Base-by-base conservation (phyloP, 208 protist species). In the Trypanosoma avium region DNA sequence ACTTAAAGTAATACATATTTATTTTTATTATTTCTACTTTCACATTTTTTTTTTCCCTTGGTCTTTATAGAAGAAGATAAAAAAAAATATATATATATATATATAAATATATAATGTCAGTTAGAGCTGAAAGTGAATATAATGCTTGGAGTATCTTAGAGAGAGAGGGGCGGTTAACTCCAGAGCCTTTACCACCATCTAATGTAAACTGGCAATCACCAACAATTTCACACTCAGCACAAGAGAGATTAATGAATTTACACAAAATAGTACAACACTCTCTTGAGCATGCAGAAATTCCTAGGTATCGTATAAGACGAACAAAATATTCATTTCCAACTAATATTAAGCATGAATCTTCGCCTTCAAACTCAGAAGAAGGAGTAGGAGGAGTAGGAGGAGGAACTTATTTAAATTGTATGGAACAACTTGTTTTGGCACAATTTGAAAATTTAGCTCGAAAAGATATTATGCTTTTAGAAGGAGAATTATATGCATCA, bases 361-460 rank as follows among this genome's bases (percentile, higher is more conserved):
- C 33, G 7, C n/a, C n/a, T n/a, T n/a, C n/a, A n/a, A n/a, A n/a
- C n/a, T n/a, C n/a, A n/a, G n/a, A n/a, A n/a, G n/a, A n/a, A n/a
- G n/a, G n/a, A n/a, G n/a, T n/a, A n/a, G n/a, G n/a, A n/a, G n/a
- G n/a, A 2, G 21, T 17, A 17, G 45, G 35, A 27, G 59, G 27
- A 35, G 33, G 4, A 3, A 50, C 36, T 3, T 58, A 67, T 29
- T 6, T 67, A 38, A 47, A 47, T n/a, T 67, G 48, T 29, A 47
- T 59, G 50, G 36, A 57, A 30, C 61, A 67, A 21, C 49, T 67
- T 22, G 0, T 67, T 17, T 50, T 67, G 10, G 61, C 50, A 24
- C 61, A 67, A 26, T 67, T 67, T 38, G 61, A 67, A 50, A 50
- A 50, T 21, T 40, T 67, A 26, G 38, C 24, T 50, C 4, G 61